These are phyloP conservation scores for Phyllosticta citriasiana DNA, from an alignment of 2,329 filamentous ascomycete species.

Conservation along the genomic window DNA sequence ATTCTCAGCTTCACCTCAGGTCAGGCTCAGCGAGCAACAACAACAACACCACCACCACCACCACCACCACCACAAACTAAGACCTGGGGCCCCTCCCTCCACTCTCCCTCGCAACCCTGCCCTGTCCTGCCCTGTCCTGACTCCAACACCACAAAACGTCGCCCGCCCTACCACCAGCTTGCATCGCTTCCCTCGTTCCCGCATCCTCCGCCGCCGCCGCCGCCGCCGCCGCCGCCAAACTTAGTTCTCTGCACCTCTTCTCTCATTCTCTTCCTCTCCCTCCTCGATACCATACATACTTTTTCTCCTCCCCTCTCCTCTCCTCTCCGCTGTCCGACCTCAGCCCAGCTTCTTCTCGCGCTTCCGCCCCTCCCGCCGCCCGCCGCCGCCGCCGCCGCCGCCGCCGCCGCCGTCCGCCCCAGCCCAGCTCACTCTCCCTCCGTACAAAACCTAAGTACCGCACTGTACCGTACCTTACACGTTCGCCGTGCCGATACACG, in stretches of 20 bases:
- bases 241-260: no score
- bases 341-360: neutral
- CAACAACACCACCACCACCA: no score
- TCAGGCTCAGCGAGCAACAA: neutral
- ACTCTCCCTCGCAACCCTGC: neutral
- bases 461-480: no score
- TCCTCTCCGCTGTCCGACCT: neutral
- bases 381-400: no score
- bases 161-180: neutral
- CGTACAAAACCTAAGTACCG: neutral
- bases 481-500: no score
- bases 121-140: no score
- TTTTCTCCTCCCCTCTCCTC: neutral
- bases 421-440: neutral
- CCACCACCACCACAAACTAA: neutral
- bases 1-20: neutral
- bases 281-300: no score
- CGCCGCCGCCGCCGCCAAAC: no score
- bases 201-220: no score
- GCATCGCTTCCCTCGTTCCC: no score
- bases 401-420: no score
- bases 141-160: neutral
- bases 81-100: neutral
- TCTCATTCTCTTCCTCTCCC: no score
- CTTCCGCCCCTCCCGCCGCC: neutral